Evolutionary conservation across 352 stramenopile species (phyloP), one percentile per base, ranked within the genome.

Genomic region (Globisporangium megalacanthum): DNA sequence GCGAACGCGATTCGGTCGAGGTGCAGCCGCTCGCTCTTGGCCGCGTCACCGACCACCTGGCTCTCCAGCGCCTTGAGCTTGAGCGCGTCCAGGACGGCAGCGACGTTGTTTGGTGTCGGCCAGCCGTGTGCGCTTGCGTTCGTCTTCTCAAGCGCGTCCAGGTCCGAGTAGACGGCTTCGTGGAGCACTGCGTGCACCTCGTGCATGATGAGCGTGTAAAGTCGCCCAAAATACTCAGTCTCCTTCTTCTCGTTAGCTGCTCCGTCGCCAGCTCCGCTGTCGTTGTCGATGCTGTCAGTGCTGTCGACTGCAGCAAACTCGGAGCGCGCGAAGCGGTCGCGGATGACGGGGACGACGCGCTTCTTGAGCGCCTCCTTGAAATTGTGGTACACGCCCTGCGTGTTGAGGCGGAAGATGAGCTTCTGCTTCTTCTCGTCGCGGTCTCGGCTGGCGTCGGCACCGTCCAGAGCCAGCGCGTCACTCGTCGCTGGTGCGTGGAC

Each of bases 301-400:
- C 62, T 60, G 42, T 59, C 59, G 33, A 64, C 65, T 0, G 66
- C 64, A 0, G 52, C 60, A 15, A 70, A 50, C 41, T 61, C 51
- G 15, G 49, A 60, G 20, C 54, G 68, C 58, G 68, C 65, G 44
- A 86, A 86, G 20, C 66, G 64, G 51, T 91, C 75, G 10, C 80
- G 78, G 44, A 92, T 86, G 11, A 94, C 50, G 8, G 77, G 71
- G 8, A 92, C 67, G n/a, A 94, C 69, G 45, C 74, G 81, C 60
- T 89, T 89, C 69, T 92, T 92, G 48, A 94, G 79, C 49, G 79
- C 63, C 58, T 94, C 79, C 53, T 92, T 94, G 54, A 94, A 91
- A 19, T 68, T 68, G 56, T 92, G 83, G 62, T 94, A 94, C 29
- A 72, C 60, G 14, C 83, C 81, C 36, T 91, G 70, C 3, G 83